phyloP scores from a whole-genome alignment of 2,329 filamentous ascomycete genomes.

The Colletotrichum kahawae region DNA sequence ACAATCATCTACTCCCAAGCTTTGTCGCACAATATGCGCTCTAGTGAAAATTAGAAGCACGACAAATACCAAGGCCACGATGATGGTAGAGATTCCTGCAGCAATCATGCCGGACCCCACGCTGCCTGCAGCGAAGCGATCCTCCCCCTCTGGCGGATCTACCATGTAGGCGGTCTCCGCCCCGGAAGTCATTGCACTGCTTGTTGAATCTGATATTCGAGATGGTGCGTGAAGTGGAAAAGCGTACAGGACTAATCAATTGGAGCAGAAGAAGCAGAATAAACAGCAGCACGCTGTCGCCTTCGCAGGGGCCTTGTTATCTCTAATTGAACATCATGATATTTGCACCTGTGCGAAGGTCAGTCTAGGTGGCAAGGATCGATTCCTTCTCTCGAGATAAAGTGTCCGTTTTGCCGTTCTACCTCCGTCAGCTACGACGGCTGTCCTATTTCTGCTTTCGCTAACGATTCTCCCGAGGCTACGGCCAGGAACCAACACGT shows the following conservation, averaged over 20 bases:
- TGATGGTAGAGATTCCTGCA: background rate
- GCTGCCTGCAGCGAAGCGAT: background rate
- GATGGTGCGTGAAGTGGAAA: background rate
- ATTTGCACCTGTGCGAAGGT: background rate
- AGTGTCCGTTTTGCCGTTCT: background rate
- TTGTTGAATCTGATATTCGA: background rate
- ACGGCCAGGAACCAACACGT: background rate
- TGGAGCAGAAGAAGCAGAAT: background rate
- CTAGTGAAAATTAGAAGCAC: background rate
- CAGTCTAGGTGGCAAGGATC: background rate
- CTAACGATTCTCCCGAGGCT: background rate
- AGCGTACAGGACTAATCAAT: background rate
- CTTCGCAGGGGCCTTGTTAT: accelerated
- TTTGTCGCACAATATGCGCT: background rate
- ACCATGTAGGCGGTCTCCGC: background rate
- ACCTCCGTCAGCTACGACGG: background rate
- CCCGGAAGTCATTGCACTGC: background rate
- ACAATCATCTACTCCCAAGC: background rate
- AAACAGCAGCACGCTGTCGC: accelerated
- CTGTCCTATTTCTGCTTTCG: background rate
- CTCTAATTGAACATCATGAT: background rate
- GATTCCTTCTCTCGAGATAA: background rate
- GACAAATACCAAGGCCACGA: background rate
- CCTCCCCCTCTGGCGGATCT: background rate
- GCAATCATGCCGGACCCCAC: background rate